phyloP scores from a whole-genome alignment of 768 basidiomycete species.

The Rhodotorula babjevae region DNA sequence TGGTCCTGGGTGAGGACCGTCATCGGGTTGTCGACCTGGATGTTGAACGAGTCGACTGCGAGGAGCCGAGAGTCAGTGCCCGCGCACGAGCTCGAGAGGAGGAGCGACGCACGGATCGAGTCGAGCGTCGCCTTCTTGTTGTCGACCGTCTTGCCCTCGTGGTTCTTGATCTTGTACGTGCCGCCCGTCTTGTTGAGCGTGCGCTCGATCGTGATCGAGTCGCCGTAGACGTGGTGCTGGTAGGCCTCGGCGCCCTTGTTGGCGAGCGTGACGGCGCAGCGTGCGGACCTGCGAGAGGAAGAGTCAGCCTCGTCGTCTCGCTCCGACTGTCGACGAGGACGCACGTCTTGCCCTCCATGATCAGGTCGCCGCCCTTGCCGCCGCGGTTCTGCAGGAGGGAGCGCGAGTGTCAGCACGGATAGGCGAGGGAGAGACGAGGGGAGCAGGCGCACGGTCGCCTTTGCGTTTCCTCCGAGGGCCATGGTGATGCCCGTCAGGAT shows the following conservation, averaged over 20 bases:
- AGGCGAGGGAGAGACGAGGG: constrained; percentile 72
- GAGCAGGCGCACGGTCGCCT: constrained; percentile 69
- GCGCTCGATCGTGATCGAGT: constrained; percentile 77
- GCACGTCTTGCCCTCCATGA: constrained; percentile 33
- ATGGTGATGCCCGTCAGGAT: constrained; percentile 79
- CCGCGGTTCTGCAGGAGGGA: constrained; percentile 38
- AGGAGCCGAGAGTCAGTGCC: background rate
- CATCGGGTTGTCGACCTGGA: constrained; percentile 87
- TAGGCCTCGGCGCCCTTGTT: constrained; percentile 90
- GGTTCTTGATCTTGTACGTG: constrained; percentile 72
- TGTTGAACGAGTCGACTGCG: constrained; percentile 78
- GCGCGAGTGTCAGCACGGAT: background rate
- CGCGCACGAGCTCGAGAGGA: background rate
- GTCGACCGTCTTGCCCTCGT: constrained; percentile 62
- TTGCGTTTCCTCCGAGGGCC: constrained; percentile 87
- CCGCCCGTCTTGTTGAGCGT: constrained; percentile 73
- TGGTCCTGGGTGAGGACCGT: constrained; percentile 78
- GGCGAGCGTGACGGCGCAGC: constrained; percentile 74
- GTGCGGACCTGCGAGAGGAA: constrained; percentile 55
- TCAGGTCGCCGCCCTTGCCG: constrained; percentile 31
- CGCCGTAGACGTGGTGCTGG: constrained; percentile 76
- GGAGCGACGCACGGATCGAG: constrained; percentile 55
- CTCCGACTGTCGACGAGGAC: background rate
- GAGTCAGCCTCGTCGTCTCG: background rate
- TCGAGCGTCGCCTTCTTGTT: constrained; percentile 78